Base-by-base conservation (phyloP, 805 yeast genomes). In the Yarrowia sp. region DNA sequence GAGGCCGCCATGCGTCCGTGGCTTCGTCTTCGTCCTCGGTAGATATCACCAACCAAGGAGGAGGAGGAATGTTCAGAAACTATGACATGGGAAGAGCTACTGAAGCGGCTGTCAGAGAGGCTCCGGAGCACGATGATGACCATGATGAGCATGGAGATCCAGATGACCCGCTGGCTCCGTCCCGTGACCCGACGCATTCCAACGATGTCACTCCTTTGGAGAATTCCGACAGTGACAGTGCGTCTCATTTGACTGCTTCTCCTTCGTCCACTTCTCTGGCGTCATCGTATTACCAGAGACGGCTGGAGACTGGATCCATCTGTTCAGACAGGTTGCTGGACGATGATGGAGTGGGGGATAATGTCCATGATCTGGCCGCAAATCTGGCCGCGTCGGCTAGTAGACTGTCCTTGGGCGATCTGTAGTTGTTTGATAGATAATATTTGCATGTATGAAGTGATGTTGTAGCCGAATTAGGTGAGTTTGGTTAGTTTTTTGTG, bases 291-390 rank as follows among this genome's bases (percentile, higher is more conserved):
- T 54, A 54, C 19, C 17, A 36, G 14, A 12, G 46, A 14, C 33
- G 61, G 4, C 30, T 54, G 17, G 61, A 54, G 4, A 54, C 61
- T 7, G 61, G 46, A 17, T 54, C 61, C 9, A 54, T 54, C 26
- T 54, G 61, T 12, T 54, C 61, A 4, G 61, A 54, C 26, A n/a
- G 61, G 6, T 4, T 54, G 26, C 26, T 54, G 33, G 61, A 54
- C 19, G 61, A 54, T 10, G 61, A 54, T 35, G 61, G 61, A 17
- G 44, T 54, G 46, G 44, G 17, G 9, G 61, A 54, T 17, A 54
- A 54, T 26, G 40, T 54, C 26, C 44, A 54, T 38, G 61, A 38
- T 24, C 9, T 54, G 61, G 35, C 33, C 6, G 61, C 16, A 12
- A 46, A 38, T 24, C 9, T 54, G 61, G 35, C 33, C 6, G 61